Evolutionary conservation across 2,329 filamentous ascomycete genomes (phyloP).

Genomic region (Erysiphe neolycopersici): DNA sequence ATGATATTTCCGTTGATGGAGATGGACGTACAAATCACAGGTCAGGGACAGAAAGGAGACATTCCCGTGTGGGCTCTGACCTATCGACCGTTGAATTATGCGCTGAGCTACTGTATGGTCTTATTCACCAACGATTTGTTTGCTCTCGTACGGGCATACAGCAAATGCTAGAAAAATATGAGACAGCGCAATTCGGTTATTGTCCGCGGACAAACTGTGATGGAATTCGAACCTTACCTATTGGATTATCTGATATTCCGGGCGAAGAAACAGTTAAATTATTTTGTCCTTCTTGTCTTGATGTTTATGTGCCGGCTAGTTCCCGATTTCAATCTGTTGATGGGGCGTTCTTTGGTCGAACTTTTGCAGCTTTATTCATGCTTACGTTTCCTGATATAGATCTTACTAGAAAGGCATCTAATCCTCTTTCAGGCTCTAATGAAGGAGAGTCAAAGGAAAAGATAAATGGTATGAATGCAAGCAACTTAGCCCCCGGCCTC

Average conservation of each 20-base stretch:
- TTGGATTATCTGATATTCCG: conserved; percentile 80
- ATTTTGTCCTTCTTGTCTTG: conserved; percentile 87
- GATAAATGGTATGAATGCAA: conserved; percentile 67
- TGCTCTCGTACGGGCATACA: conserved; percentile 89
- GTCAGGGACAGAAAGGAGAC: conserved; percentile 39
- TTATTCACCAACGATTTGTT: conserved; percentile 97
- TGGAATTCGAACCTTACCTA: conserved; percentile 68
- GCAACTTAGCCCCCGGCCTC: conserved; percentile 71
- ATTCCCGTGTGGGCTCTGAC: conserved; percentile 69
- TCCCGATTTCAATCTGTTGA: conserved; percentile 93
- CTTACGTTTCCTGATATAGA: conserved; percentile 97
- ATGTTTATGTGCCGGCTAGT: conserved; percentile 93
- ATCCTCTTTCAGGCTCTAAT: conserved; percentile 13
- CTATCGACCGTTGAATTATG: conserved; percentile 89
- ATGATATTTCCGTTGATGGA: conserved; percentile 37
- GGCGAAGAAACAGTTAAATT: conserved; percentile 96
- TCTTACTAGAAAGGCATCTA: conserved; percentile 34
- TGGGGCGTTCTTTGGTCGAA: conserved; percentile 92
- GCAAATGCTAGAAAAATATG: conserved; percentile 98
- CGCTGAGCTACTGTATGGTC: conserved; percentile 90
- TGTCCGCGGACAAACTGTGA: conserved; percentile 91
- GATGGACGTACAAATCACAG: conserved; percentile 22
- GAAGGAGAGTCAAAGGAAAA: conserved; percentile 20
- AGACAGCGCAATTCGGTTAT: conserved; percentile 80
- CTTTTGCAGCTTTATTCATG: conserved; percentile 89